Percentiles rank a stretch among this genome's conserved stretches.
Evolutionary conservation across 805 yeast species (phyloP).

Genomic region (Hemisphaericaspora nanyangensis): DNA sequence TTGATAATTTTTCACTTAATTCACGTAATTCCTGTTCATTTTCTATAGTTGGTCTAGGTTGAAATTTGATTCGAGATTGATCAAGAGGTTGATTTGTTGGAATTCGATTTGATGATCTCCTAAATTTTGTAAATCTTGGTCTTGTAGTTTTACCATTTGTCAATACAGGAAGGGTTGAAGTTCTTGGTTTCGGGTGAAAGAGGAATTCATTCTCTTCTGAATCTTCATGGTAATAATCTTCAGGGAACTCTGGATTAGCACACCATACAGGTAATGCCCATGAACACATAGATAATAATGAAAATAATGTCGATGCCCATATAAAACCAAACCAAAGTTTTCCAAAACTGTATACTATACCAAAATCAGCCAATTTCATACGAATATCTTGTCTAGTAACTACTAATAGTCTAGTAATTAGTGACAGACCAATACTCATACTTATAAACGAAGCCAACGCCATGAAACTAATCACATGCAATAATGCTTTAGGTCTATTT

Average conservation of each 20-base stretch:
- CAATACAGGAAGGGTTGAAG: too few relatives aligned
- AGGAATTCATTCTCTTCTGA: too few relatives aligned
- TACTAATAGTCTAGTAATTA: conserved; percentile 24
- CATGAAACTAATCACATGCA: conserved; percentile 34
- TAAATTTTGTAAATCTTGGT: too few relatives aligned
- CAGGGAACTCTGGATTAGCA: conserved; percentile 37
- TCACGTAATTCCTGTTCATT: conserved; percentile 28
- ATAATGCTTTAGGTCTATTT: conserved; percentile 24
- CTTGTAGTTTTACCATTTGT: too few relatives aligned
- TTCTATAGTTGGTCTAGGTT: neutral
- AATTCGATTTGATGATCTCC: too few relatives aligned
- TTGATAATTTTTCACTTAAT: conserved; percentile 34
- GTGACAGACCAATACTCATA: conserved; percentile 24
- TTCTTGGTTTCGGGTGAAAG: too few relatives aligned
- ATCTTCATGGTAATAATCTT: neutral
- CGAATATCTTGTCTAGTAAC: conserved; percentile 22
- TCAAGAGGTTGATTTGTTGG: too few relatives aligned
- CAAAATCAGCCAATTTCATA: conserved; percentile 40
- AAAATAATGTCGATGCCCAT: conserved; percentile 31
- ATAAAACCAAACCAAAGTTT: conserved; percentile 35
- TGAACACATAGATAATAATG: conserved; percentile 22
- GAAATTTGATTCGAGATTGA: neutral
- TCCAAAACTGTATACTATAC: conserved; percentile 43
- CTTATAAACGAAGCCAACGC: conserved; percentile 31
- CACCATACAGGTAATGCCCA: conserved; percentile 48